Evolutionary conservation across 1,139 yeast species (phyloP), one percentile per base, ranked within the genome.

Genomic region (Geotrichum australiense): DNA sequence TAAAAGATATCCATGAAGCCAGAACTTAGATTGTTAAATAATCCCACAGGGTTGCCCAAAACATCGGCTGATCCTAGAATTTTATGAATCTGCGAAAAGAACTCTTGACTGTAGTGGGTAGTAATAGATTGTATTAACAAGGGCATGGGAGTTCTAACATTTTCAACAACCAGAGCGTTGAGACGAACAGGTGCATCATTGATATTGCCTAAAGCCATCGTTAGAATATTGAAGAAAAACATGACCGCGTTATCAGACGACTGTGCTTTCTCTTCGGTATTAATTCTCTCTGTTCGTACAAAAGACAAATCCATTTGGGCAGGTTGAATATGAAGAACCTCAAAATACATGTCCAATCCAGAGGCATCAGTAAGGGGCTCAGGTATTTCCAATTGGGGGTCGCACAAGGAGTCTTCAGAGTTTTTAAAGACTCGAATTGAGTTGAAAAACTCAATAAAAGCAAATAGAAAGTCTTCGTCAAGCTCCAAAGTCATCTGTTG

Each of bases 131-230:
- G 83, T 23, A 76, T 46, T 50, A 93, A 69, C 34, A 82, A 70
- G 2, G 93, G 87, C 6, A 82, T 60, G 4, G 96, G 94, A 1
- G 87, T 93, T 49, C 96, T 71, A 11, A 89, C 78, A 58, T 93
- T 93, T 54, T 87, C 96, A 59, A 91, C 73, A 47, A 86, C 74
- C 51, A 93, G 68, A 0, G 98, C 91, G 57, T 91, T 86, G 56
- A 93, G 66, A 54, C 82, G 76, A 29, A 93, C 85, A 2, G 98
- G 98, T 0, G 99, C 98, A 62, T 91, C 97, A 56, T 91, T 89
- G 47, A 93, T 85, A 61, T 91, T 93, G 22, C 98, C 98, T 51
- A 93, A 77, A 0, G 98, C 95, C 97, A 89, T 89, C 0, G 97
- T 87, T 48, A 93, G 67, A 36, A 91, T 79, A 58, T 91, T 87